Percentiles rank a stretch among this genome's conserved stretches.
These are phyloP conservation scores for Candida incommunis DNA, from an alignment of 805 yeast genomes.

Conservation along the genomic window DNA sequence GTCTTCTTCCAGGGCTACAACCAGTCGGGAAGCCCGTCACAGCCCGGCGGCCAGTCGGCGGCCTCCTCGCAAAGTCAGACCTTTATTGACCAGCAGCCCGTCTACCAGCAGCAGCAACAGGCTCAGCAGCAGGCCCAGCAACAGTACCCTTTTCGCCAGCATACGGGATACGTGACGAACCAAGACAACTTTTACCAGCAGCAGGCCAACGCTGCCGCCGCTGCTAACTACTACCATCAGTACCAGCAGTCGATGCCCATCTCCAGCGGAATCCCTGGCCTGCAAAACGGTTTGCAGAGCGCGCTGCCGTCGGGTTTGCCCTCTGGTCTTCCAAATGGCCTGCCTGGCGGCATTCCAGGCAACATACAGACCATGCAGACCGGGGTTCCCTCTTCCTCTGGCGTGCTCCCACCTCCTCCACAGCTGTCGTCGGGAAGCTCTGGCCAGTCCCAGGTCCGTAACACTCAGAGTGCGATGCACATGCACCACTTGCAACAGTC, in stretches of 20 bases:
- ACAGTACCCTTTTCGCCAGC: not conserved
- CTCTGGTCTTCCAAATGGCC: too few species aligned
- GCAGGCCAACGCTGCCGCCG: too few species aligned
- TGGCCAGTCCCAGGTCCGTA: not conserved
- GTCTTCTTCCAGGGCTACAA: not conserved
- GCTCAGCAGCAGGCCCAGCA: not conserved
- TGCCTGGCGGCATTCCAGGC: too few species aligned
- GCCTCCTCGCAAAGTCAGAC: not conserved
- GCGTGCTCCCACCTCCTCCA: too few species aligned
- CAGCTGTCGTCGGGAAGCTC: too few species aligned
- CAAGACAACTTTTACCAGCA: not conserved
- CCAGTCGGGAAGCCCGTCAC: too few species aligned
- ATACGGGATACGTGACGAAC: not conserved
- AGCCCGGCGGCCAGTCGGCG: too few species aligned
- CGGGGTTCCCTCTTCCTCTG: too few species aligned
- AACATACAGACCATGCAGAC: too few species aligned
- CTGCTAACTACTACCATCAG: not conserved
- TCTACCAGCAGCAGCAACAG: not conserved
- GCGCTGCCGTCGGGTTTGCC: too few species aligned
- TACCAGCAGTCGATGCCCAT: slow-evolving; percentile 1
- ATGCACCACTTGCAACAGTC: not conserved
- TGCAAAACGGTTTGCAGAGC: too few species aligned
- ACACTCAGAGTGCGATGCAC: not conserved
- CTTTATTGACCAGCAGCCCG: not conserved
- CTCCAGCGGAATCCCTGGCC: too few species aligned